Evolutionary conservation across 2,329 filamentous ascomycete species (phyloP).

Genomic region (Fusarium circinatum): DNA sequence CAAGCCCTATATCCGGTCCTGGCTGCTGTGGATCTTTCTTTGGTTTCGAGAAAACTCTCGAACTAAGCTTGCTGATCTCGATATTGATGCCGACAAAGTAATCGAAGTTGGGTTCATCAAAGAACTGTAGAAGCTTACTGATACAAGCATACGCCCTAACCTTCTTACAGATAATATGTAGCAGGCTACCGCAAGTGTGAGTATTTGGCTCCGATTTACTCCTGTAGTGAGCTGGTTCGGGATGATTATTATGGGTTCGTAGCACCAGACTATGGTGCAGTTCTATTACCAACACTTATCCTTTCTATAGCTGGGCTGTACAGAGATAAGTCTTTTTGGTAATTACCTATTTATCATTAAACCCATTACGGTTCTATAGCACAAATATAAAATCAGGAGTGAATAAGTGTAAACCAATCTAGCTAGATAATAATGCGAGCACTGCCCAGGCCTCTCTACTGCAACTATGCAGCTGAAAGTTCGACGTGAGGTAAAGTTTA

Average conservation of each 20-base stretch:
- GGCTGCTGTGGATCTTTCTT: neutral
- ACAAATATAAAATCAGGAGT: too few relatives aligned
- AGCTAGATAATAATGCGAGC: fast-evolving
- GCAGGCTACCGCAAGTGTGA: neutral
- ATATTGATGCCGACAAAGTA: neutral
- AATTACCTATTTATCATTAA: too few relatives aligned
- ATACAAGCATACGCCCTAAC: neutral
- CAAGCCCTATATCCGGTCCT: neutral
- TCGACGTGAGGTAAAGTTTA: too few relatives aligned
- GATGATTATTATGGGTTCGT: too few relatives aligned
- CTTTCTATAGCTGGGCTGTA: too few relatives aligned
- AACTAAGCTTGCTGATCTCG: neutral
- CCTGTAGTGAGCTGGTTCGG: too few relatives aligned
- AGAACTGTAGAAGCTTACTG: neutral
- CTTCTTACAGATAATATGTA: neutral
- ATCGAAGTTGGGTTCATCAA: neutral
- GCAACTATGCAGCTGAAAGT: too few relatives aligned
- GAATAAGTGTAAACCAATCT: fast-evolving
- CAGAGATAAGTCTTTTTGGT: too few relatives aligned
- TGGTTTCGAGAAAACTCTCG: neutral
- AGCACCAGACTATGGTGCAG: fast-evolving
- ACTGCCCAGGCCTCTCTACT: too few relatives aligned
- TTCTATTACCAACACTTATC: too few relatives aligned
- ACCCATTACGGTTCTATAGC: too few relatives aligned
- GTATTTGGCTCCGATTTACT: too few relatives aligned